Conservation (phyloP, 2,329 filamentous ascomycete genomes). For the Sporothrix brunneoviolacea region DNA sequence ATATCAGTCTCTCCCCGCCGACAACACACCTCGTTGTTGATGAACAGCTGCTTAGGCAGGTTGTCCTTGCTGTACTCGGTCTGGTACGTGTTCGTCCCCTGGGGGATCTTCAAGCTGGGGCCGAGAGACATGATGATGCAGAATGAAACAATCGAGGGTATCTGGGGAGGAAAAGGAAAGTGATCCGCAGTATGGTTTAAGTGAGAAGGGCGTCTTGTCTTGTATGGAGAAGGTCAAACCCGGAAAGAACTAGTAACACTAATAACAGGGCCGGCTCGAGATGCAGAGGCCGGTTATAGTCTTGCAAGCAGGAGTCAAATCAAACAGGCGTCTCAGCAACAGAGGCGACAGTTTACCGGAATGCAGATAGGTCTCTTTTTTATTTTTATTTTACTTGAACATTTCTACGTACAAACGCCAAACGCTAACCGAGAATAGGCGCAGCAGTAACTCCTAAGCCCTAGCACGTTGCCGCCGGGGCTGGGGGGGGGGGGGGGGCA, state of each 20-base stretch:
- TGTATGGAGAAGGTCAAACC: too few species aligned
- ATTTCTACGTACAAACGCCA: neutral
- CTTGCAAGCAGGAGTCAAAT: too few species aligned
- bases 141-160: neutral
- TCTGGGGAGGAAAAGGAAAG: too few species aligned
- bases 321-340: too few species aligned
- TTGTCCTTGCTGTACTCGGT: constrained; percentile 26
- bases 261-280: too few species aligned
- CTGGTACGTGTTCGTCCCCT: constrained; percentile 8
- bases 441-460: neutral
- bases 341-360: too few species aligned
- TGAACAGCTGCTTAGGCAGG: constrained; percentile 32
- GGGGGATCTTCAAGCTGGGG: constrained; percentile 18
- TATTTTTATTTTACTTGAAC: neutral
- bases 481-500: too few species aligned
- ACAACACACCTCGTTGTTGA: constrained; percentile 29
- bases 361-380: neutral
- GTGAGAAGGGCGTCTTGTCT: neutral
- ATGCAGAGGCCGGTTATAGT: too few species aligned
- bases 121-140: constrained; percentile 20
- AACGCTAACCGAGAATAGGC: neutral
- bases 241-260: too few species aligned
- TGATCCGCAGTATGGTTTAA: neutral
- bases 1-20: too few species aligned
- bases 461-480: neutral